A percentile compares a stretch with the other conserved stretches of the same genome.
These are phyloP conservation scores for Starmerella lactis-condensi DNA, from an alignment of 805 yeast species.

Conservation along the genomic window DNA sequence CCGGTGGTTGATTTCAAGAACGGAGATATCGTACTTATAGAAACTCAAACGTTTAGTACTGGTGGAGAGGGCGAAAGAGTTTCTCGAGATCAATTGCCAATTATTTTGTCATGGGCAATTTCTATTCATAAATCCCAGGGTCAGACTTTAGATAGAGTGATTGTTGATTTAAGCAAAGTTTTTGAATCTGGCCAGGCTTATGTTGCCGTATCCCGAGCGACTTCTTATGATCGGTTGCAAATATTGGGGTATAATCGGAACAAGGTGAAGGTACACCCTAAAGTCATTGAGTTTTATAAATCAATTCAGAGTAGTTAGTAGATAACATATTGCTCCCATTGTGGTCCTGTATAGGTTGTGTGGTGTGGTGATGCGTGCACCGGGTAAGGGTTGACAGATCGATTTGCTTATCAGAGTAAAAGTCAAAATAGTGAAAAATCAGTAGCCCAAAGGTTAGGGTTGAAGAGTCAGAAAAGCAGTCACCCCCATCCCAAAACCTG, in stretches of 20 bases:
- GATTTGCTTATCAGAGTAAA: no score
- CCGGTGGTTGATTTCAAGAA: slow-evolving; percentile 16
- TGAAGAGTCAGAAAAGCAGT: no score
- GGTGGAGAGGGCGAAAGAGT: slow-evolving; percentile 26
- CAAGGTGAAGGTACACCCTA: slow-evolving; percentile 51
- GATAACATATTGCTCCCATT: neutral
- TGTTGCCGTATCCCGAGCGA: slow-evolving; percentile 87
- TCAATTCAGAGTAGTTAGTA: slow-evolving; percentile 7
- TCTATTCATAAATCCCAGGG: slow-evolving; percentile 96
- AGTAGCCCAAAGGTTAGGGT: no score
- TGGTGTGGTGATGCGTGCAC: no score
- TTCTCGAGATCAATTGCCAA: slow-evolving; percentile 58
- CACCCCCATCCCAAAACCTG: no score
- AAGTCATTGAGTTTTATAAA: slow-evolving; percentile 51
- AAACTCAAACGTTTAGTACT: slow-evolving; percentile 10
- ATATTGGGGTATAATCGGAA: slow-evolving; percentile 50
- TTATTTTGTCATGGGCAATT: slow-evolving; percentile 82
- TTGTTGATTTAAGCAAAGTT: slow-evolving; percentile 54
- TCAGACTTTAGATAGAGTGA: slow-evolving; percentile 56
- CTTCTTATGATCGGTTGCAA: slow-evolving; percentile 59
- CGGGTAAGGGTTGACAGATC: no score
- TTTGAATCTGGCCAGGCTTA: slow-evolving; percentile 93
- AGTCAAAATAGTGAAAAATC: no score
- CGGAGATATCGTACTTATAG: slow-evolving; percentile 8
- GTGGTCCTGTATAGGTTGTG: no score